Evolutionary conservation across 2,329 filamentous ascomycete genomes (phyloP).

Genomic region (Rugonectria rugulosa): DNA sequence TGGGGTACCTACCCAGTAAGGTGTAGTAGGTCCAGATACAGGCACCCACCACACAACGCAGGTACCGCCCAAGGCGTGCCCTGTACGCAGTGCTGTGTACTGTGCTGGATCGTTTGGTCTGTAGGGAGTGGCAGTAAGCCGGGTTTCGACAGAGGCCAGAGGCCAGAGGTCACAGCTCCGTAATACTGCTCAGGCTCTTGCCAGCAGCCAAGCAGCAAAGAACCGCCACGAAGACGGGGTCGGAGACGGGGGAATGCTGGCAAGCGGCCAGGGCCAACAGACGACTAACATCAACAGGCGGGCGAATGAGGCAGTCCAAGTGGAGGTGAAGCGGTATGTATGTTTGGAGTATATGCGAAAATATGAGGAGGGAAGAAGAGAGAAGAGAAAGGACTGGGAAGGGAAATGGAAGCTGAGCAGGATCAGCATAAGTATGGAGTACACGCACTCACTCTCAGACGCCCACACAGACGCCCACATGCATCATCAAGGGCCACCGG

Average conservation of each 20-base stretch:
- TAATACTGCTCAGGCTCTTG: too few species aligned
- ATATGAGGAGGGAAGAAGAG: constrained; percentile 19
- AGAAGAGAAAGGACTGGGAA: constrained; percentile 27
- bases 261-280: constrained; percentile 24
- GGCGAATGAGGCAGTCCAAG: constrained; percentile 28
- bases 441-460: constrained; percentile 35
- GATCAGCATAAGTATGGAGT: constrained; percentile 30
- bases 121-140: too few species aligned
- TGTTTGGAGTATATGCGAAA: constrained; percentile 26
- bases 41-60: constrained; percentile 20
- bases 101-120: too few species aligned
- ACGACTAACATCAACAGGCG: constrained; percentile 28
- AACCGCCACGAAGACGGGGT: constrained; percentile 14
- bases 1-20: not conserved
- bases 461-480: constrained; percentile 36
- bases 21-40: constrained; percentile 21
- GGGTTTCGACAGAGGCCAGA: too few species aligned
- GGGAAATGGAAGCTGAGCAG: constrained; percentile 28
- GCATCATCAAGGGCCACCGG: constrained; percentile 38
- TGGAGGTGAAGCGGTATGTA: constrained; percentile 18
- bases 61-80: constrained; percentile 20
- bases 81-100: too few species aligned
- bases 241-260: constrained; percentile 10
- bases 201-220: too few species aligned
- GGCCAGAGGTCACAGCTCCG: too few species aligned